Conservation (phyloP, 2,329 filamentous ascomycete species). For the Capronia epimyces region DNA sequence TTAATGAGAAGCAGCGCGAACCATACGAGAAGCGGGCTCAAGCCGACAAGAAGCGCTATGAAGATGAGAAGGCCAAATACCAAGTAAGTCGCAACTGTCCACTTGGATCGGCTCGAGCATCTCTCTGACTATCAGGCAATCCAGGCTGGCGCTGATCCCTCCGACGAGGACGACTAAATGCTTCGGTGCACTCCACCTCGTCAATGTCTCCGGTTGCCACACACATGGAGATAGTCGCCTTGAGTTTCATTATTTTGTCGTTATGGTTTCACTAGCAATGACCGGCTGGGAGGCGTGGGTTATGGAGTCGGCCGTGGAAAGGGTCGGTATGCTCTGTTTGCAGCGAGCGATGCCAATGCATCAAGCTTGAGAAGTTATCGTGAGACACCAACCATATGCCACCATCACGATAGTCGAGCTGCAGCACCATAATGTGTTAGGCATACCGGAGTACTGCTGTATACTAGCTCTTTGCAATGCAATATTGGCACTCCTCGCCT, state of each 20-base stretch:
- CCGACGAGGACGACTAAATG: constrained; percentile 21
- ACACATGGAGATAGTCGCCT: constrained; percentile 8
- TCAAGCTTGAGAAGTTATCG: constrained; percentile 1
- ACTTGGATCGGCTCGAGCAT: not conserved
- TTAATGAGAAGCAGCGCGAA: constrained; percentile 83
- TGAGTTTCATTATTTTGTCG: constrained; percentile 14
- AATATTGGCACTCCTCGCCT: constrained; percentile 12
- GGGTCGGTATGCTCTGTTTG: constrained; percentile 18
- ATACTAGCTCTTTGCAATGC: constrained; percentile 27
- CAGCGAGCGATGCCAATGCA: constrained; percentile 10
- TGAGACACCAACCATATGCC: not conserved
- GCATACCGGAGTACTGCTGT: constrained; percentile 22
- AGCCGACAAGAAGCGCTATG: constrained; percentile 97
- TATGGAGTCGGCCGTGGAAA: constrained; percentile 21
- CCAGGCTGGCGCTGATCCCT: constrained; percentile 10
- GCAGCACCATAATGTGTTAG: constrained; percentile 19
- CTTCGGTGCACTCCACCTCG: not conserved
- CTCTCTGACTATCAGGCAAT: not conserved
- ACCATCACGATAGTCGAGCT: constrained; percentile 10
- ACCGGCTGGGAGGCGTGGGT: constrained; percentile 23
- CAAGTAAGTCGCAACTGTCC: constrained; percentile 50
- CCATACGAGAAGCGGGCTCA: constrained; percentile 97
- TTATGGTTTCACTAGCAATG: constrained; percentile 25
- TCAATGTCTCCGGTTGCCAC: not conserved
- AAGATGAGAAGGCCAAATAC: constrained; percentile 95